phyloP scores from a whole-genome alignment of 2,329 filamentous ascomycete genomes.

The Dactylellina parvicollis region DNA sequence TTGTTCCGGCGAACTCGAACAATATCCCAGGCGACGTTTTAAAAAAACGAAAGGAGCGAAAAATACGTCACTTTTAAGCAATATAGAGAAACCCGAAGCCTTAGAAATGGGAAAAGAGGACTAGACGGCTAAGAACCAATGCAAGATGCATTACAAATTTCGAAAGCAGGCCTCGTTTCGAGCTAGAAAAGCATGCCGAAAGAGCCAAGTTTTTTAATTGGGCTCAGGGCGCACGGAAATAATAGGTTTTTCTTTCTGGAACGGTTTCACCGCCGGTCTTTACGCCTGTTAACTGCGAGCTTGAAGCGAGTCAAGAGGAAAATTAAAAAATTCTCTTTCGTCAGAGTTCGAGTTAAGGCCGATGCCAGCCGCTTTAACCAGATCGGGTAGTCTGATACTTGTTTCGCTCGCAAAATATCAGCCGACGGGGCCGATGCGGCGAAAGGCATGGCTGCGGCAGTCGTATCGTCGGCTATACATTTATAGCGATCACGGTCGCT shows the following conservation, averaged over 20 bases:
- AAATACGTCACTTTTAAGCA: slow-evolving; percentile 3
- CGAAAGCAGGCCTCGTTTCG: slow-evolving; percentile 26
- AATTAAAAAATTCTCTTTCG: neutral
- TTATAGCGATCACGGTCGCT: neutral
- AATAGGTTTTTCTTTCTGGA: slow-evolving; percentile 26
- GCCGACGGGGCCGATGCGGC: slow-evolving; percentile 5
- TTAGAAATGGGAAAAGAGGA: slow-evolving; percentile 5
- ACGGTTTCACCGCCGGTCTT: slow-evolving; percentile 24
- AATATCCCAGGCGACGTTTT: slow-evolving; percentile 3
- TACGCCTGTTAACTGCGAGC: slow-evolving; percentile 33
- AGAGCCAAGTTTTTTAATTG: neutral
- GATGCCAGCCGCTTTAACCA: slow-evolving; percentile 34
- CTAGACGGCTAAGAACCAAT: slow-evolving; percentile 5
- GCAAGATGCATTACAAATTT: slow-evolving; percentile 40
- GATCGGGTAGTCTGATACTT: slow-evolving; percentile 24
- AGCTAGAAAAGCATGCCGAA: slow-evolving; percentile 7
- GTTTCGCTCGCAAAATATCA: neutral
- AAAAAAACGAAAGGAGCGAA: slow-evolving; percentile 12
- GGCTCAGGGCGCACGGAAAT: slow-evolving; percentile 17
- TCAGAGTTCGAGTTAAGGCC: slow-evolving; percentile 2
- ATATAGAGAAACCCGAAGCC: neutral
- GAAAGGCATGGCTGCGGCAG: no score
- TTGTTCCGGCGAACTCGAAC: neutral
- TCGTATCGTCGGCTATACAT: neutral
- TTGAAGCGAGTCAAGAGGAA: neutral